Base-by-base conservation (phyloP, 495 filamentous ascomycete species). In the Apodospora peruviana region DNA sequence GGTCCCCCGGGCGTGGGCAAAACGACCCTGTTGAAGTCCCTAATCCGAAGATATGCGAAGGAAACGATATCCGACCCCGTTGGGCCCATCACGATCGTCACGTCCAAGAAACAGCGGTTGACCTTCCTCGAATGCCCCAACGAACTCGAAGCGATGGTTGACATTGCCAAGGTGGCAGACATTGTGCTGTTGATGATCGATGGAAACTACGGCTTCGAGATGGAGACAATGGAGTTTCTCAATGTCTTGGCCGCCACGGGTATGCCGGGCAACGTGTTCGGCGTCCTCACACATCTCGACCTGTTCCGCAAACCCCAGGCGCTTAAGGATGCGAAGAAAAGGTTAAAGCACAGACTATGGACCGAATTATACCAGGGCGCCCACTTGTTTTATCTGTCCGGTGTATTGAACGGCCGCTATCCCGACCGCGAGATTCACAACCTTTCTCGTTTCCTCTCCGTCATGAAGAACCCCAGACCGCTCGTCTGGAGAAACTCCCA, bases 171-270 rank as follows among this genome's bases (percentile, higher is more conserved):
- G 66, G 86, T 98, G 23, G 91, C 91, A 19, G 93, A 98, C 62
- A 96, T 97, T 53, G 89, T 98, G 3, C 71, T 98, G 21, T 72
- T 98, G 23, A 89, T 98, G 88, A 97, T 98, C 50, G 93, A 98
- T 62, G 94, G 91, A 29, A 96, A 96, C 69, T 98, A 84, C 62
- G 93, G 93, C 2, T 98, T 97, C 59, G 93, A 98, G 71, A 98
- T 98, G 93, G 93, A 98, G 72, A 98, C 93, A 1, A 97, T 98
- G 94, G 93, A 98, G 66, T 98, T 98, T 56, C 67, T 98, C 59
- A 96, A 96, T 57, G 83, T 94, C 37, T 71, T 97, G 45, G 82
- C 87, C 5, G 78, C 88, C 9, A 91, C 86, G 44, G 93, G 93
- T 64, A 95, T 98, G 89, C 93, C 93, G 8, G 91, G 91, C 51